Percentiles rank a stretch among this genome's conserved stretches.
Evolutionary conservation across 2,329 filamentous ascomycete genomes (phyloP).

Genomic region (Aphanocladium album): DNA sequence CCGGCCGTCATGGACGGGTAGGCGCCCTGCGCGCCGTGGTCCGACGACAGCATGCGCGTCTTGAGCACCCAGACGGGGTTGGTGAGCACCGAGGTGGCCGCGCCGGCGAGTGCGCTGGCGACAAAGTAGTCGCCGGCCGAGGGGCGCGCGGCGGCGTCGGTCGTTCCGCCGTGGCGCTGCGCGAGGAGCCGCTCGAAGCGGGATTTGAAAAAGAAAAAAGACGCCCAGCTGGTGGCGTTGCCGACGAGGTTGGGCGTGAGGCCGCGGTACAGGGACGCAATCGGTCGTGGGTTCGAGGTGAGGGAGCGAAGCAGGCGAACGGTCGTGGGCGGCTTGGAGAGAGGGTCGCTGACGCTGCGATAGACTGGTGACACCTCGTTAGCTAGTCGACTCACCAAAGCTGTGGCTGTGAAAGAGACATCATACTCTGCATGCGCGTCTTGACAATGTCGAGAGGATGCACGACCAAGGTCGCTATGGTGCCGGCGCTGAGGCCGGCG

Average conservation of each 20-base stretch:
- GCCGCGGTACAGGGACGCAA: constrained; percentile 78
- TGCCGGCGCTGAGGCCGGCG: constrained; percentile 84
- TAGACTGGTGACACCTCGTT: constrained; percentile 40
- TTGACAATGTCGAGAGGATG: constrained; percentile 96
- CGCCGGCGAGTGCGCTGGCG: constrained; percentile 65
- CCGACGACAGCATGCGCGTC: constrained; percentile 90
- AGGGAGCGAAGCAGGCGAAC: constrained; percentile 49
- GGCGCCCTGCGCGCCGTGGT: constrained; percentile 66
- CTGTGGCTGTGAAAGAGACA: background rate
- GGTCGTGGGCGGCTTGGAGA: constrained; percentile 40
- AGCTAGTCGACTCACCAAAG: background rate
- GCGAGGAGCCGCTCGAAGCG: constrained; percentile 45
- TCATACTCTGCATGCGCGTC: constrained; percentile 82
- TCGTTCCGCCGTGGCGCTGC: constrained; percentile 15
- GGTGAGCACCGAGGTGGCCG: constrained; percentile 74
- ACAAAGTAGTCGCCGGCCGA: constrained; percentile 72
- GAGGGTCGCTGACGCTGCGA: constrained; percentile 35
- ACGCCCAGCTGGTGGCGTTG: constrained; percentile 83
- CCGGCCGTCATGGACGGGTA: constrained; percentile 76
- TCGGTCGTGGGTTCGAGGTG: constrained; percentile 46
- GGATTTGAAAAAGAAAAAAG: constrained; percentile 80
- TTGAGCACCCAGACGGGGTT: constrained; percentile 99
- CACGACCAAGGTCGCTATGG: constrained; percentile 77
- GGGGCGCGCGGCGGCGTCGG: constrained; percentile 15
- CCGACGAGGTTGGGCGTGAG: constrained; percentile 86